Evolutionary conservation across 2,329 filamentous ascomycete species (phyloP), one percentile per base, ranked within the genome.

Genomic region (Aureobasidium sp.): DNA sequence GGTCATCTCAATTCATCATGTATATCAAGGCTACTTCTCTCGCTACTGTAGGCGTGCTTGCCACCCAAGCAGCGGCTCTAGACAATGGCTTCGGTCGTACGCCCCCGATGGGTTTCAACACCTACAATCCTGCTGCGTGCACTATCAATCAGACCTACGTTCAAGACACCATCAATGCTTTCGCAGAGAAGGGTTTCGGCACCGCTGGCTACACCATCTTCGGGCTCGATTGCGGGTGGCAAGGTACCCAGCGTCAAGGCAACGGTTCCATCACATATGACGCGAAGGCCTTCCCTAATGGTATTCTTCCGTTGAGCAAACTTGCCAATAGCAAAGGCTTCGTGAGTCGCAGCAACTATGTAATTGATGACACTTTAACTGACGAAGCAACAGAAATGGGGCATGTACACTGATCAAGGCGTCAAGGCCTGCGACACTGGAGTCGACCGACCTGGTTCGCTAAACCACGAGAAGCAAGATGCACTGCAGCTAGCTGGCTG

Each of bases 151-250:
- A 64, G 29, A 62, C 65, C 11, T 67, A 63, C 36, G 50, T 68
- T 3, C 48, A 63, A 11, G 61, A 34, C 27, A 66, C 65, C 0
- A 68, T 69, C 52, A 62, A 64, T 30, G 61, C 65, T 13, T 64
- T 69, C 25, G 41, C 54, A 34, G 54, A 55, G n/a, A 64, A 62
- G 27, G 63, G 59, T 5, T 58, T 64, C 21, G 52, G 29, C 5
- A 16, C 49, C 16, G 71, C 81, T 0, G 83, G 84, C 6, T 86
- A 87, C 66, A 76, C 72, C 1, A 79, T 80, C 61, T 79, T 85
- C 34, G 83, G 81, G 0, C 77, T 78, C 0, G 84, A 86, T 66
- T 86, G 83, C 59, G 83, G 84, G 0, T 86, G 83, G 84, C 77
- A 72, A 5, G 54, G 59, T 34, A 69, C 74, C 4, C 63, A 69